A percentile compares a stretch with the other conserved stretches of the same genome.
phyloP scores from a whole-genome alignment of 768 basidiomycete genomes.

The Hypholoma sublateritium region DNA sequence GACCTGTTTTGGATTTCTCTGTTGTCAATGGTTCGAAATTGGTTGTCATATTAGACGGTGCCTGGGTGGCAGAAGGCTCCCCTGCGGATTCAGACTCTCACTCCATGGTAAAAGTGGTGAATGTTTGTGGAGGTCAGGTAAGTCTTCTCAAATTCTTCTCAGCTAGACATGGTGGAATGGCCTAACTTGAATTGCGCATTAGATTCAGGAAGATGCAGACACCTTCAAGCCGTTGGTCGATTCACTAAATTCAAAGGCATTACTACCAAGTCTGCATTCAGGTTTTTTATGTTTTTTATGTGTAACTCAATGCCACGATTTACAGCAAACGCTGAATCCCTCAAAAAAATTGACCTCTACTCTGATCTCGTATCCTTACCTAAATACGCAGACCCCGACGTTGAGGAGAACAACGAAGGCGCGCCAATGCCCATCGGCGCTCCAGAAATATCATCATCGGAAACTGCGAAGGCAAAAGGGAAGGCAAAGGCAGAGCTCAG shows the following conservation, averaged over 20 bases:
- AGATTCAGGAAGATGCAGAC: constrained; percentile 37
- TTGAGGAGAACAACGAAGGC: constrained; percentile 3
- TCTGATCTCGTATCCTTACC: constrained; percentile 55
- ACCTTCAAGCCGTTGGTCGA: constrained; percentile 31
- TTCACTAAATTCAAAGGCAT: constrained; percentile 44
- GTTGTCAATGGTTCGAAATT: constrained; percentile 35
- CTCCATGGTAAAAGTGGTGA: constrained; percentile 27
- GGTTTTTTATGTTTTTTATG: not conserved
- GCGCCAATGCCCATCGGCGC: constrained; percentile 21
- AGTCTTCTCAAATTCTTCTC: not conserved
- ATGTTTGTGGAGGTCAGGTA: constrained; percentile 41
- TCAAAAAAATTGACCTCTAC: constrained; percentile 62
- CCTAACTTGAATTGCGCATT: not conserved
- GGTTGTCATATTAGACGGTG: constrained; percentile 50
- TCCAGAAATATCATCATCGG: constrained; percentile 23
- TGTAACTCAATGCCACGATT: not conserved
- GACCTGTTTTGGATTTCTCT: constrained; percentile 62
- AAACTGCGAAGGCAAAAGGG: constrained; percentile 18
- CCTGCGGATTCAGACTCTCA: constrained; percentile 10
- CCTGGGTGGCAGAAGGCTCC: constrained; percentile 29
- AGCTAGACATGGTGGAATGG: not conserved
- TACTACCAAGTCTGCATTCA: constrained; percentile 44
- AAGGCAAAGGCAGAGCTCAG: constrained; percentile 29
- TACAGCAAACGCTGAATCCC: constrained; percentile 47
- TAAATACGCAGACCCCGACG: constrained; percentile 37